Evolutionary conservation across 1,284 basidiomycete species (phyloP), one percentile per base, ranked within the genome.

Genomic region (Macrocystidia cucumis): DNA sequence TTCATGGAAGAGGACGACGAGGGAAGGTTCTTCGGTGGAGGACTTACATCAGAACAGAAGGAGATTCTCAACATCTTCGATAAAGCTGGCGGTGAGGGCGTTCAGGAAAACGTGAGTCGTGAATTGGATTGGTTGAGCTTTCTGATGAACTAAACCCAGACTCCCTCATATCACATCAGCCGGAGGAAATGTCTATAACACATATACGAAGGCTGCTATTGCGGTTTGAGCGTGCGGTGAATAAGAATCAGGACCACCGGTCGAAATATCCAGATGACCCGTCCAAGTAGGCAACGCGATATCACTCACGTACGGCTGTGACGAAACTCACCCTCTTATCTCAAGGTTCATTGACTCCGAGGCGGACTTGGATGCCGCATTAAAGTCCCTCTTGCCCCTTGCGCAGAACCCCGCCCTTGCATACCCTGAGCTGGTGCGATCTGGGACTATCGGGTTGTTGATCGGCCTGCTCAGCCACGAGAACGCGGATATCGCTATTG

Each of bases 271-370:
- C 89, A 0, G 74, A 88, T 41, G 89, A 95, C 46, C 92, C 92
- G 1, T 74, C 89, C 30, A 95, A 87, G 91, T 92, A 47, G 38
- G 75, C 59, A 2, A 20, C 20, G 14, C 5, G 3, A 14, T 9
- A 13, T 14, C 28, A 13, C n/a, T 33, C 27, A 3, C 21, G 9
- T 17, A 29, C 12, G 11, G 9, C 17, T 22, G 30, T 24, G 5
- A 5, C 19, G 38, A 37, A 29, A 42, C 28, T 21, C 13, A n/a
- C 33, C 22, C 39, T 38, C 25, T 20, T 35, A 3, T 2, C 19
- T n/a, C 32, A 34, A 95, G 93, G 57, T 99, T 98, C 65, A 96
- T 99, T 51, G 92, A 98, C 50, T 98, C 96, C 0, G 96, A 99
- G 65, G 88, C 90, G 17, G 91, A 97, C 52, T 73, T 98, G 5